Evolutionary conservation across 768 basidiomycete genomes (phyloP).

Genomic region (Tricholoma saponaceum): DNA sequence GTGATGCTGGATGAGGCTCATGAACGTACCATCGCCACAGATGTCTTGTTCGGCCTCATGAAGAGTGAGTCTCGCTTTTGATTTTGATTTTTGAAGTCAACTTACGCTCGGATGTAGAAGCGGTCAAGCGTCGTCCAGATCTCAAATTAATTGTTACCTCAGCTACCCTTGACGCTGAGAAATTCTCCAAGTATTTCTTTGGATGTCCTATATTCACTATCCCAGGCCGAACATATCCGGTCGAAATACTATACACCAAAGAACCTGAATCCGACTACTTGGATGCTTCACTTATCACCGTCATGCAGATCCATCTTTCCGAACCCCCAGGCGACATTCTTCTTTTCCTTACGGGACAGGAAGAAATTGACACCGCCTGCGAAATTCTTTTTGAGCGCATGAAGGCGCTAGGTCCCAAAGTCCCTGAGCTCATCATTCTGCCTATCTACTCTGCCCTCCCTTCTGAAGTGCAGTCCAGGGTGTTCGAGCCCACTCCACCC

Average conservation of each 20-base stretch:
- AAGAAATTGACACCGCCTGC: slow-evolving; percentile 97
- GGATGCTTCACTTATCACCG: slow-evolving; percentile 95
- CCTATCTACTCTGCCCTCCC: slow-evolving; percentile 98
- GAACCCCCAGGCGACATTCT: slow-evolving; percentile 96
- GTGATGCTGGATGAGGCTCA: slow-evolving; percentile 99
- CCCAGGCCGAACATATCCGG: slow-evolving; percentile 98
- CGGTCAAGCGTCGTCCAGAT: slow-evolving; percentile 90
- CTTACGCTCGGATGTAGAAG: slow-evolving; percentile 53
- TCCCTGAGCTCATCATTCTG: slow-evolving; percentile 93
- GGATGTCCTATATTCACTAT: slow-evolving; percentile 99
- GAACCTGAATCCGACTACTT: slow-evolving; percentile 98
- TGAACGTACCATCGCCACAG: slow-evolving; percentile 97
- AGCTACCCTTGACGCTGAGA: slow-evolving; percentile 98
- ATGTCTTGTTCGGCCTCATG: slow-evolving; percentile 92
- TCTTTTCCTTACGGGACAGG: slow-evolving; percentile 96
- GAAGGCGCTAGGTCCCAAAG: slow-evolving; percentile 98
- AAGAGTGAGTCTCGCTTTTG: slow-evolving; percentile 58
- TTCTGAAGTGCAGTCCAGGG: slow-evolving; percentile 95
- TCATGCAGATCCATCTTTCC: slow-evolving; percentile 99
- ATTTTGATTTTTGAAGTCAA: neutral
- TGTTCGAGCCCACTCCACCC: slow-evolving; percentile 97
- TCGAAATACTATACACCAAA: slow-evolving; percentile 97
- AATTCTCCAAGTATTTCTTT: slow-evolving; percentile 99
- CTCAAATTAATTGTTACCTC: slow-evolving; percentile 98
- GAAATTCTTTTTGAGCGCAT: slow-evolving; percentile 98